These are phyloP conservation scores for Ricinus communis DNA, from an alignment of 345 rosid species.

Conservation along the genomic window DNA sequence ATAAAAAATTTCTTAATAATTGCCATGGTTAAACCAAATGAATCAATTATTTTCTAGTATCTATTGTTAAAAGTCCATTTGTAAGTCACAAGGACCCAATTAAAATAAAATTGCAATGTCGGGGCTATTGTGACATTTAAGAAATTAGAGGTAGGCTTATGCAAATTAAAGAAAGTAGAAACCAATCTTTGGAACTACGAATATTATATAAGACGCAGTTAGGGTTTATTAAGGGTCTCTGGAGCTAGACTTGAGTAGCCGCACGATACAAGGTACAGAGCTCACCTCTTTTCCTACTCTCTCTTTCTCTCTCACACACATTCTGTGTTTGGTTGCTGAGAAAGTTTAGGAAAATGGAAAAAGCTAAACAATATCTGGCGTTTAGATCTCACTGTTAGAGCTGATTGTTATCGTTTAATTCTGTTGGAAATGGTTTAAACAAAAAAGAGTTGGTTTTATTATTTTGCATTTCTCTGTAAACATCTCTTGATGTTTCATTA, in stretches of 20 bases:
- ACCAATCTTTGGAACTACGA: not conserved
- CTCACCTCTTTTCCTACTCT: not conserved
- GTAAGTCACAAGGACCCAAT: too few relatives aligned
- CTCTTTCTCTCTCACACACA: not conserved
- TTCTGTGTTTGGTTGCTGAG: conserved; percentile 9
- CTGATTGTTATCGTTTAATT: too few relatives aligned
- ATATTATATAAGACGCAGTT: not conserved
- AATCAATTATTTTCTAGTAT: too few relatives aligned
- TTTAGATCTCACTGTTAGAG: not conserved
- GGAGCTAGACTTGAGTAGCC: conserved; percentile 16
- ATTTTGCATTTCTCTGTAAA: too few relatives aligned
- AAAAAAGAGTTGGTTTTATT: too few relatives aligned
- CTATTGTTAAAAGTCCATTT: too few relatives aligned
- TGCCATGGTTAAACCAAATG: too few relatives aligned
- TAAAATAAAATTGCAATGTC: too few relatives aligned
- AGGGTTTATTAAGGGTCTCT: conserved; percentile 13
- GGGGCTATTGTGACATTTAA: not conserved
- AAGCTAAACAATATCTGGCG: not conserved
- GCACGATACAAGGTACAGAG: conserved; percentile 22
- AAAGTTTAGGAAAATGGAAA: not conserved
- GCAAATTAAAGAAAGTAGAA: not conserved
- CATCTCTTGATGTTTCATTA: too few relatives aligned
- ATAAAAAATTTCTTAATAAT: too few relatives aligned
- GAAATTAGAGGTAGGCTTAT: not conserved
- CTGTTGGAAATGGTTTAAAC: not conserved